phyloP scores from a whole-genome alignment of 2,329 filamentous ascomycete species.

The Anthostomella pinea region DNA sequence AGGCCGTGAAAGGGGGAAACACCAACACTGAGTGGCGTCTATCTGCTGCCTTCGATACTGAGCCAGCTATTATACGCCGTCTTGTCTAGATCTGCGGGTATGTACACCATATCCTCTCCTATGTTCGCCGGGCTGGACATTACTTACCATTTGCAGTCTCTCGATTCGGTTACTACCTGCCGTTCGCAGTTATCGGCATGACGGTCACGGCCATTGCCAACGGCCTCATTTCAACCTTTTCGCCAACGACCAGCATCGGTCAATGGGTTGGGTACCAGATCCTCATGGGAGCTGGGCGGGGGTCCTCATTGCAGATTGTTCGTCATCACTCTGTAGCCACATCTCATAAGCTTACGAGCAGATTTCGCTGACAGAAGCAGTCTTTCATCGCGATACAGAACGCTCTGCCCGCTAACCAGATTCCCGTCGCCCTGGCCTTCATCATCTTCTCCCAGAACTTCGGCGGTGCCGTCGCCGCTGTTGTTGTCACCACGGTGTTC shows the following conservation, averaged over 20 bases:
- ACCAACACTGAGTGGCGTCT: slow-evolving; percentile 22
- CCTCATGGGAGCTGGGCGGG: slow-evolving; percentile 26
- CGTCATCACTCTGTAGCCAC: neutral
- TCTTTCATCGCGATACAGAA: slow-evolving; percentile 28
- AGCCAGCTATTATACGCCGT: slow-evolving; percentile 23
- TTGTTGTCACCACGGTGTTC: slow-evolving; percentile 52
- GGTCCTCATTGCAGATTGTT: slow-evolving; percentile 28
- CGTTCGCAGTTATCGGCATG: slow-evolving; percentile 31
- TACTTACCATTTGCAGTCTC: too few species aligned
- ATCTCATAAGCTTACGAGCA: neutral
- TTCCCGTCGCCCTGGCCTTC: slow-evolving; percentile 30
- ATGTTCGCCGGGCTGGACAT: too few species aligned
- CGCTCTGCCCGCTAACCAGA: slow-evolving; percentile 21
- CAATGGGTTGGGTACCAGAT: slow-evolving; percentile 35
- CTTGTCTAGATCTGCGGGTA: too few species aligned
- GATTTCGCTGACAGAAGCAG: too few species aligned
- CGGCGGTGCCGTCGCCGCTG: slow-evolving; percentile 48
- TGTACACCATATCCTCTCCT: too few species aligned
- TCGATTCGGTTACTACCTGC: slow-evolving; percentile 34
- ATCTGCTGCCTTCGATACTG: slow-evolving; percentile 28
- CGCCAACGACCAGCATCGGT: slow-evolving; percentile 22
- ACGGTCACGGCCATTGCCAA: slow-evolving; percentile 31
- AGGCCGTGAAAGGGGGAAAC: slow-evolving; percentile 20
- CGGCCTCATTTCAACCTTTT: slow-evolving; percentile 34
- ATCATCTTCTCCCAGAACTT: slow-evolving; percentile 51